Conservation (phyloP, 768 basidiomycete genomes). For the Lactifluus piperatus region DNA sequence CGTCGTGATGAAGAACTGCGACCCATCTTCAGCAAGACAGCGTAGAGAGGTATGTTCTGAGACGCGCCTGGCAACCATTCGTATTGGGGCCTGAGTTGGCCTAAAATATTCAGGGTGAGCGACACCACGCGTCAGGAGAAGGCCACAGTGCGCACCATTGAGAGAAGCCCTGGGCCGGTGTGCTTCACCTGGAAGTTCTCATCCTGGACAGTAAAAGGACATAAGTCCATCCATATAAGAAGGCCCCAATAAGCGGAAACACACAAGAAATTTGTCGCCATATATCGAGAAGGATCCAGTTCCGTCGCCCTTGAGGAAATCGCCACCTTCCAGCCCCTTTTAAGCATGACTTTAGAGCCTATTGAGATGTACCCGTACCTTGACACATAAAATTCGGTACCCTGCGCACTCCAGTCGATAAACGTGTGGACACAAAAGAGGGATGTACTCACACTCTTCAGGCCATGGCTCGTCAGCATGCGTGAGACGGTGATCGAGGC, state of each 20-base stretch:
- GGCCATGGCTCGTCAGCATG: constrained; percentile 20
- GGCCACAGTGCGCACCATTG: constrained; percentile 56
- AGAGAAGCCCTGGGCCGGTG: constrained; percentile 73
- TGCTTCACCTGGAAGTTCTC: constrained; percentile 95
- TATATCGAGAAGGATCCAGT: constrained; percentile 97
- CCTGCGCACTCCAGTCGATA: constrained; percentile 30
- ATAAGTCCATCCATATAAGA: neutral
- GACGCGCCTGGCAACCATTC: constrained; percentile 77
- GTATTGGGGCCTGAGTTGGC: constrained; percentile 94
- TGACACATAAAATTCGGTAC: constrained; percentile 97
- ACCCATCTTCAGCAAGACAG: neutral
- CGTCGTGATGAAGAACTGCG: constrained; percentile 92
- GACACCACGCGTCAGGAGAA: neutral
- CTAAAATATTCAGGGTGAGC: constrained; percentile 31
- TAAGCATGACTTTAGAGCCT: neutral
- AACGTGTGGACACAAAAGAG: constrained; percentile 1
- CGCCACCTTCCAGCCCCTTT: constrained; percentile 52
- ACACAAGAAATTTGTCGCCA: constrained; percentile 84
- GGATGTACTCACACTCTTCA: constrained; percentile 54
- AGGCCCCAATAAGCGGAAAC: constrained; percentile 20
- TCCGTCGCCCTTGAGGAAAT: constrained; percentile 91
- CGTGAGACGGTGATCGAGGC: constrained; percentile 21
- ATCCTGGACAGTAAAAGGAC: constrained; percentile 42
- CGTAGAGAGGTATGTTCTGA: neutral
- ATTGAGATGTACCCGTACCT: constrained; percentile 36